phyloP scores from a whole-genome alignment of 805 yeast genomes.

The Saccharomycopsis fibuligera region DNA sequence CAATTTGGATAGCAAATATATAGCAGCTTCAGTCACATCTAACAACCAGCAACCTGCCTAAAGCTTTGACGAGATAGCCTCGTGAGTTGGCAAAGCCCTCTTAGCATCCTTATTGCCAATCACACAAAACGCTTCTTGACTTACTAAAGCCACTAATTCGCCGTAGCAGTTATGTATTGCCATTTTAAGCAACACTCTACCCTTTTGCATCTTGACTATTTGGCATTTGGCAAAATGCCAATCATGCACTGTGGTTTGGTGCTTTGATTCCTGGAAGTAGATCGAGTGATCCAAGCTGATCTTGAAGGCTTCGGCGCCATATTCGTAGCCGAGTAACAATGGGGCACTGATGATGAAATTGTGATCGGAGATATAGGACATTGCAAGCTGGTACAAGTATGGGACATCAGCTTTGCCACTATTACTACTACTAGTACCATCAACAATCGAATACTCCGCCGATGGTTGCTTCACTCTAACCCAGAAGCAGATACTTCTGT shows the following conservation, averaged over 20 bases:
- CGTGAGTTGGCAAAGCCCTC: not conserved
- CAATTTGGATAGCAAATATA: too few species aligned
- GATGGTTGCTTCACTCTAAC: not conserved
- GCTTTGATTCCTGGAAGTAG: constrained; percentile 3
- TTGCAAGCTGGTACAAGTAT: constrained; percentile 6
- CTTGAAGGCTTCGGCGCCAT: not conserved
- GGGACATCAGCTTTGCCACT: not conserved
- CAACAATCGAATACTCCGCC: not conserved
- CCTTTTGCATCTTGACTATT: constrained; percentile 4
- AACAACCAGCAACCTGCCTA: too few species aligned
- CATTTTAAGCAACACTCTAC: not conserved
- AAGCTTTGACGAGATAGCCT: not conserved
- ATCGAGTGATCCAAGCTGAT: constrained; percentile 11
- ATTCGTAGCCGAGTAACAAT: constrained; percentile 3
- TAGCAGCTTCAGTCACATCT: too few species aligned
- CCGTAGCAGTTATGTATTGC: constrained; percentile 3
- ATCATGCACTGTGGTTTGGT: constrained; percentile 2
- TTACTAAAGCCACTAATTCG: not conserved
- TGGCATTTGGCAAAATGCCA: not conserved
- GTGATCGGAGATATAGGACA: constrained; percentile 9
- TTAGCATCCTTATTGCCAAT: not conserved
- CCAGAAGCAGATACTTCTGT: not conserved
- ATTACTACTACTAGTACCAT: too few species aligned
- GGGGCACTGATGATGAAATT: not conserved
- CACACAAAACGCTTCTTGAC: constrained; percentile 4